These are phyloP conservation scores for Aureobasidium namibiae DNA, from an alignment of 2,329 filamentous ascomycete species.

Conservation along the genomic window DNA sequence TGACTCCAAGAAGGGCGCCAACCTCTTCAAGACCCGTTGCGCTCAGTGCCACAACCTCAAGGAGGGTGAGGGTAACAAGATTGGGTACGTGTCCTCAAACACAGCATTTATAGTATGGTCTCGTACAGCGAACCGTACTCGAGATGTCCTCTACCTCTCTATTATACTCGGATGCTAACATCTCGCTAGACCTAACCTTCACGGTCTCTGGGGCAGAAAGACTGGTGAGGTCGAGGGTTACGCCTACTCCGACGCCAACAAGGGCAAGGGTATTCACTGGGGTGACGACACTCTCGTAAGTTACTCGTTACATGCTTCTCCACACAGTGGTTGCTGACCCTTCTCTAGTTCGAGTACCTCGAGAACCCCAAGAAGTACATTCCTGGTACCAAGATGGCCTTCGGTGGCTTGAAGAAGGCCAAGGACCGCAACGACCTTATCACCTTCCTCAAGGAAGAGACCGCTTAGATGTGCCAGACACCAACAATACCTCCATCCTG, in stretches of 20 bases:
- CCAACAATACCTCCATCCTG: background rate
- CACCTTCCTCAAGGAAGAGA: conserved; percentile 67
- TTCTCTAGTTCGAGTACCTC: conserved; percentile 78
- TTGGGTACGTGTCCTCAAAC: conserved; percentile 50
- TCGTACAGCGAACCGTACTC: background rate
- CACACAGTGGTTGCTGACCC: background rate
- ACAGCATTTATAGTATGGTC: conserved; percentile 86
- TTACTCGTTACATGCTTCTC: background rate
- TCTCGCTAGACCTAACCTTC: conserved; percentile 58
- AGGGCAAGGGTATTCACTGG: conserved; percentile 89
- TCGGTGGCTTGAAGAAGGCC: conserved; percentile 98
- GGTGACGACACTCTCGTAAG: conserved; percentile 71
- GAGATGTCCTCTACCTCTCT: background rate
- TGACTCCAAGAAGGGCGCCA: conserved; percentile 92
- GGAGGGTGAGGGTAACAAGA: conserved; percentile 87
- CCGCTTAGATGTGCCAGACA: conserved; percentile 48
- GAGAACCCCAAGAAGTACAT: conserved; percentile 99
- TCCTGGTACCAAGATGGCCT: conserved; percentile 99
- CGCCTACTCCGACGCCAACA: conserved; percentile 99
- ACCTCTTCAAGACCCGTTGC: conserved; percentile 98
- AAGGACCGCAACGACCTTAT: conserved; percentile 99
- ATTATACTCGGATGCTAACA: background rate
- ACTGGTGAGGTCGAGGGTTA: conserved; percentile 85
- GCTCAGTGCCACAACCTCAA: conserved; percentile 98
- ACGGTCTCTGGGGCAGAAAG: conserved; percentile 97